Evolutionary conservation across 768 basidiomycete species (phyloP), one percentile per base, ranked within the genome.

Genomic region (Pluteus cervinus): DNA sequence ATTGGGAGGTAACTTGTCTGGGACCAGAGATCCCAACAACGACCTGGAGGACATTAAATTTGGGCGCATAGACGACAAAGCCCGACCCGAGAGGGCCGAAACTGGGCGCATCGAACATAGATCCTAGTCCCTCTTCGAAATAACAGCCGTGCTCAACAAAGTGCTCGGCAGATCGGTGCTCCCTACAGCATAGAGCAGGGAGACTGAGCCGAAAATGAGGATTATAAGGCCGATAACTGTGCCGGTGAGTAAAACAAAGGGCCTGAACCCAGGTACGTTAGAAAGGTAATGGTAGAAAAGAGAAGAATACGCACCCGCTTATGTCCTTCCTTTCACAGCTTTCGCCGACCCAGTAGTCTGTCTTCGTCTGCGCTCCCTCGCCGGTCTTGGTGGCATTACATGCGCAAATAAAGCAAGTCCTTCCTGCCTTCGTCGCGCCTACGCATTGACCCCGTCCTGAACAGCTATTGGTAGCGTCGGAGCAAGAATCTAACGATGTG

Each of bases 291-390:
- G n/a, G n/a, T n/a, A n/a, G n/a, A n/a, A n/a, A n/a, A n/a, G n/a
- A n/a, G n/a, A n/a, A n/a, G 11, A 10, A 23, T 10, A 76, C 84
- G 43, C 51, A 87, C 87, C 75, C 76, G 66, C 84, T 88, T 33
- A 90, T 61, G 51, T 91, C 88, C 58, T 76, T 79, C 45, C 79
- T 72, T 65, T 89, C 78, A 47, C 88, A 91, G 44, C 66, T 73
- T 36, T 73, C 69, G 4, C 88, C 88, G 1, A 72, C 86, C 87
- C 88, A 91, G 22, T 57, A 60, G 44, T 79, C 72, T 3, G 69
- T 76, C 54, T 77, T 69, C 20, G 63, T 55, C n/a, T 77, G 71
- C 17, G 65, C 57, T 7, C 68, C 68, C 39, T 71, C 61, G 32
- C 69, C 71, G 7, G 76, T 80, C 18, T 58, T 63, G 6, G 70